These are phyloP conservation scores for Colletotrichum endophyticum DNA, from an alignment of 2,329 filamentous ascomycete species.

Conservation along the genomic window DNA sequence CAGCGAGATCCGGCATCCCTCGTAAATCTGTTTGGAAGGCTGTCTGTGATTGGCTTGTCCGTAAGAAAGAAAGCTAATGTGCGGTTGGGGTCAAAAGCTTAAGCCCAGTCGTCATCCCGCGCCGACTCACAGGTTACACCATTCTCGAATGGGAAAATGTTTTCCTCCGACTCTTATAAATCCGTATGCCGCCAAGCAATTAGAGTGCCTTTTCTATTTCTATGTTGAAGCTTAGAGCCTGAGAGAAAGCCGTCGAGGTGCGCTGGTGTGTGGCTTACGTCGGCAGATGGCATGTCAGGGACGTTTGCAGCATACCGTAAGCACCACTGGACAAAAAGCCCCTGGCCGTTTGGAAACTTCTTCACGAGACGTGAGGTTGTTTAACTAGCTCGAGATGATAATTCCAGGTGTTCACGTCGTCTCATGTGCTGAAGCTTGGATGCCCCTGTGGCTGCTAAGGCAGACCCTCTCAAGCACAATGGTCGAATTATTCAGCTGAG, in stretches of 20 bases:
- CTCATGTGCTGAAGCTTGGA: background rate
- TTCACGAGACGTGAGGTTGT: background rate
- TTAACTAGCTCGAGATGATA: background rate
- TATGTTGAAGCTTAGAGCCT: background rate
- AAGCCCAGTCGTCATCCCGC: background rate
- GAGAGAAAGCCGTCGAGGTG: background rate
- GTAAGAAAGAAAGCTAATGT: background rate
- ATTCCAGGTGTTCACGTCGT: background rate
- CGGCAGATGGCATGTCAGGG: background rate
- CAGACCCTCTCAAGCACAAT: background rate
- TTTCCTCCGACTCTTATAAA: conserved; percentile 1
- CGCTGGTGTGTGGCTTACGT: background rate
- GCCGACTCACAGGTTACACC: background rate
- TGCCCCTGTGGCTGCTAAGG: background rate
- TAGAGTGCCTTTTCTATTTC: background rate
- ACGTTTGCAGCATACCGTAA: background rate
- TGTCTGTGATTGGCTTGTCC: background rate
- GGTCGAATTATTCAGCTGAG: background rate
- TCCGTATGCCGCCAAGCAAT: background rate
- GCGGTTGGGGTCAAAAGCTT: background rate
- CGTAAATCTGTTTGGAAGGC: background rate
- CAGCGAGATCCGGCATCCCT: background rate
- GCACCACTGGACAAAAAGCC: too few species aligned
- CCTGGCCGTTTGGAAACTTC: background rate
- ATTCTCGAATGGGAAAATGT: background rate